Evolutionary conservation across 805 yeast genomes (phyloP).

Genomic region (Jamesozyma lodderae): DNA sequence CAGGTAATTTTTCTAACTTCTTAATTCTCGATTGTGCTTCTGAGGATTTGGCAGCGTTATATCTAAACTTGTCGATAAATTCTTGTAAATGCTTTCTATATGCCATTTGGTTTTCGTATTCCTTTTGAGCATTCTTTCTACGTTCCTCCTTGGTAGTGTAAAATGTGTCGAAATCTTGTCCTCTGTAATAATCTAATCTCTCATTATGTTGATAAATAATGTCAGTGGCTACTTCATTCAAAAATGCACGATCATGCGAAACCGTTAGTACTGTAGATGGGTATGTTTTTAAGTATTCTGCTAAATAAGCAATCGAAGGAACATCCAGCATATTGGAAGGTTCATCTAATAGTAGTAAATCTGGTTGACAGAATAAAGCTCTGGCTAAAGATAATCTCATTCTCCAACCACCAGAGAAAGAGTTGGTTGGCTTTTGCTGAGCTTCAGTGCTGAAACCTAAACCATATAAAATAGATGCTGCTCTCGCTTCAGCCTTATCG

Average conservation of each 20-base stretch:
- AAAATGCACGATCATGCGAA: slow-evolving; percentile 94
- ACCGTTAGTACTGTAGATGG: slow-evolving; percentile 91
- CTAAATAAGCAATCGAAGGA: slow-evolving; percentile 91
- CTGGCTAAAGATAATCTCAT: slow-evolving; percentile 98
- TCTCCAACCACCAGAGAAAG: slow-evolving; percentile 99
- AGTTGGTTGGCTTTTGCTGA: slow-evolving; percentile 73
- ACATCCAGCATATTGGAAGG: slow-evolving; percentile 99
- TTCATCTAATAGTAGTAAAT: slow-evolving; percentile 86
- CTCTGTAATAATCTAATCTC: slow-evolving; percentile 90
- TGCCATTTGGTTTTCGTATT: slow-evolving; percentile 96
- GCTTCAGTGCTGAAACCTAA: slow-evolving; percentile 87
- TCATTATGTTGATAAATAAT: slow-evolving; percentile 97
- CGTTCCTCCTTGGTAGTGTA: slow-evolving; percentile 92
- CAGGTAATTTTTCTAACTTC: slow-evolving; percentile 88
- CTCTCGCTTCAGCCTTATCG: slow-evolving; percentile 95
- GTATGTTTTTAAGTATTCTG: slow-evolving; percentile 81
- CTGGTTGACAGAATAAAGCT: slow-evolving; percentile 96
- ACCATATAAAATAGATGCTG: slow-evolving; percentile 87
- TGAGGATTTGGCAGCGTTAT: slow-evolving; percentile 93
- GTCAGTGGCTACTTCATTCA: slow-evolving; percentile 97
- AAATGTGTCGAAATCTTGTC: slow-evolving; percentile 88
- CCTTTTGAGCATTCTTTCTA: slow-evolving; percentile 83
- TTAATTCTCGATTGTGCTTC: slow-evolving; percentile 98
- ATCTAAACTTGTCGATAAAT: slow-evolving; percentile 92
- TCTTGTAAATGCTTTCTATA: slow-evolving; percentile 86